Conservation (phyloP, 2,329 filamentous ascomycete genomes). For the Sporothrix humicola region DNA sequence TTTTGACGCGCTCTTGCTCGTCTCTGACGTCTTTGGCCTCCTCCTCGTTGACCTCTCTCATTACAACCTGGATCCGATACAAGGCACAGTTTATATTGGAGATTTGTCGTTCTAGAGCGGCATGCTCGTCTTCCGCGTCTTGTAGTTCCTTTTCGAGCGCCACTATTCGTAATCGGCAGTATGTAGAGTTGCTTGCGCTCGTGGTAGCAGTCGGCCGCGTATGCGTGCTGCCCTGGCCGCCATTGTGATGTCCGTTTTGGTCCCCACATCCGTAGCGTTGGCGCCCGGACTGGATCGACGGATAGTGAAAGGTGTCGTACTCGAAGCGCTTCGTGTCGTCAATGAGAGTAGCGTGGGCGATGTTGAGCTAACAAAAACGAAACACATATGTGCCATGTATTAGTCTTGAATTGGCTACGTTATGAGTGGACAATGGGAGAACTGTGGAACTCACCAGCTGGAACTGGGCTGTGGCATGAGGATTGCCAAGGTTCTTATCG, state of each 20-base stretch:
- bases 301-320: background rate
- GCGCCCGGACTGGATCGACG: background rate
- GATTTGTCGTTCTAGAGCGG: background rate
- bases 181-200: background rate
- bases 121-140: background rate
- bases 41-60: background rate
- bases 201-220: background rate
- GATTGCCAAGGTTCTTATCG: conserved; percentile 5
- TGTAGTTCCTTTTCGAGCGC: background rate
- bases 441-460: background rate
- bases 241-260: background rate
- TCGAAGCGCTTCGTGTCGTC: background rate
- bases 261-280: background rate
- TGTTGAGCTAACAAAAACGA: background rate
- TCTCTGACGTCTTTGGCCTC: background rate
- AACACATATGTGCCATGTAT: conserved; percentile 6
- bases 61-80: background rate
- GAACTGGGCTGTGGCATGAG: background rate
- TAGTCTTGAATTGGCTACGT: background rate
- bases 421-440: background rate
- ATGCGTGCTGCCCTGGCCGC: background rate
- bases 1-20: background rate
- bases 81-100: background rate
- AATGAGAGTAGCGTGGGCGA: background rate
- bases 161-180: background rate